These are phyloP conservation scores for Pyrenophora teres DNA, from an alignment of 2,329 filamentous ascomycete genomes.

Conservation along the genomic window DNA sequence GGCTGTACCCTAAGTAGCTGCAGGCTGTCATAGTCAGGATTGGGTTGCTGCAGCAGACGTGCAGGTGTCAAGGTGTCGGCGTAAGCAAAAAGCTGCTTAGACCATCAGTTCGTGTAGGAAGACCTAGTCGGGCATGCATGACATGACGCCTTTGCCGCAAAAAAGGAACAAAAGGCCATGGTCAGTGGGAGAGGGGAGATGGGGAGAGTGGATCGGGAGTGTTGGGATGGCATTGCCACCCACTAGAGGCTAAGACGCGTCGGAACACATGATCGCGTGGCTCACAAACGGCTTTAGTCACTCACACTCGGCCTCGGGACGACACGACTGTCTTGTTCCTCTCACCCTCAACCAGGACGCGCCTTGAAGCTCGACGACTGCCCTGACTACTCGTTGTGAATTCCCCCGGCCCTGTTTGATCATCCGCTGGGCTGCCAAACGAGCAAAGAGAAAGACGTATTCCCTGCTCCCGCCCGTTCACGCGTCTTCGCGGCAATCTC, in stretches of 20 bases:
- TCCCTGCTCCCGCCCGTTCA: conserved; percentile 20
- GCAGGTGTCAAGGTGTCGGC: conserved; percentile 2
- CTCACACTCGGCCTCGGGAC: conserved; percentile 4
- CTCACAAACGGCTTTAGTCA: conserved; percentile 20
- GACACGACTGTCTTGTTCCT: conserved; percentile 8
- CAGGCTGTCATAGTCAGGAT: conserved; percentile 14
- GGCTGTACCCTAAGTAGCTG: conserved; percentile 1
- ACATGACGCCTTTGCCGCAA: conserved; percentile 13
- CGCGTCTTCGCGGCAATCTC: conserved; percentile 19
- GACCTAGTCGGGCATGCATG: background rate
- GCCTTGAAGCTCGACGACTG: conserved; percentile 9
- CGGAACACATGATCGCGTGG: conserved; percentile 28
- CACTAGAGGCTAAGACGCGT: conserved; percentile 26
- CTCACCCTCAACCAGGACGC: conserved; percentile 24
- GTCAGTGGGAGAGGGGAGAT: too few relatives aligned
- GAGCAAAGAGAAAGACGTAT: too few relatives aligned
- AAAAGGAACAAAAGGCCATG: background rate
- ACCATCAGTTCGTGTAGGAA: conserved; percentile 14
- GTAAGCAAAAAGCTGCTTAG: conserved; percentile 20
- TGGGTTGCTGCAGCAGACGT: conserved; percentile 7
- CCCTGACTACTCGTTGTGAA: conserved; percentile 12
- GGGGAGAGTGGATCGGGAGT: too few relatives aligned
- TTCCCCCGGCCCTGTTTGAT: conserved; percentile 4
- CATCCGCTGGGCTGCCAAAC: too few relatives aligned
- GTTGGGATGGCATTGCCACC: conserved; percentile 21